Percentiles rank a stretch among this genome's conserved stretches.
phyloP scores from a whole-genome alignment of 371 early-diverging fungal genomes.

The Synchytrium microbalum region DNA sequence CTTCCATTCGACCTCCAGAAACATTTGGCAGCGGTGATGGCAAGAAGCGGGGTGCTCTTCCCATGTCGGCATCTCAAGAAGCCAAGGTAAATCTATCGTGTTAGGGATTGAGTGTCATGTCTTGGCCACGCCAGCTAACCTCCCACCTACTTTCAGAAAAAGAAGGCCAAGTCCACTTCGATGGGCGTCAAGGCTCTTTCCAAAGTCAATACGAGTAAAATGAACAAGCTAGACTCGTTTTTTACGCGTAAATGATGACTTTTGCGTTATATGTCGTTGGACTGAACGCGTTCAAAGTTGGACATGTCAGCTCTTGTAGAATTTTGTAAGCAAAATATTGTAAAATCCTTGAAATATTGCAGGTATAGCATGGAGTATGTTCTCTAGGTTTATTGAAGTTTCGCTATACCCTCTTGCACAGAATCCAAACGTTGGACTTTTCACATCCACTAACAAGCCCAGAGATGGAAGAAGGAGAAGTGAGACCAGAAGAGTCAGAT shows the following conservation, averaged over 20 bases:
- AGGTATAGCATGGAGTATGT: too few species aligned
- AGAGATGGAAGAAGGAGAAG: too few species aligned
- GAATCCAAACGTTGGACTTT: too few species aligned
- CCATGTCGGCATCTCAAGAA: neutral
- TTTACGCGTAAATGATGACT: neutral
- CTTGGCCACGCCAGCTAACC: neutral
- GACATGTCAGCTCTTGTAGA: too few species aligned
- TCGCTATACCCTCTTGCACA: too few species aligned
- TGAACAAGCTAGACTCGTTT: neutral
- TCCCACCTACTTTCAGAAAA: neutral
- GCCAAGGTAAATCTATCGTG: neutral
- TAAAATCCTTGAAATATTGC: too few species aligned
- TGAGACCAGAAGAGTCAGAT: too few species aligned
- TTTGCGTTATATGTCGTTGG: too few species aligned
- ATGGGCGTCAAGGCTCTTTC: neutral
- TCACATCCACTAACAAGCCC: too few species aligned
- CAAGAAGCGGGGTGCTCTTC: neutral
- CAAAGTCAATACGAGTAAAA: neutral
- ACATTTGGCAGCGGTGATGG: neutral
- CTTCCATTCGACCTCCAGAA: neutral
- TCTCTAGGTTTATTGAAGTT: too few species aligned
- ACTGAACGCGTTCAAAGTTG: too few species aligned
- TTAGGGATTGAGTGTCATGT: neutral
- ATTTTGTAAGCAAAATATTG: too few species aligned
- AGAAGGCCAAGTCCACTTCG: neutral